Conservation (phyloP, 2,329 filamentous ascomycete species). For the Pseudogymnoascus sp. region DNA sequence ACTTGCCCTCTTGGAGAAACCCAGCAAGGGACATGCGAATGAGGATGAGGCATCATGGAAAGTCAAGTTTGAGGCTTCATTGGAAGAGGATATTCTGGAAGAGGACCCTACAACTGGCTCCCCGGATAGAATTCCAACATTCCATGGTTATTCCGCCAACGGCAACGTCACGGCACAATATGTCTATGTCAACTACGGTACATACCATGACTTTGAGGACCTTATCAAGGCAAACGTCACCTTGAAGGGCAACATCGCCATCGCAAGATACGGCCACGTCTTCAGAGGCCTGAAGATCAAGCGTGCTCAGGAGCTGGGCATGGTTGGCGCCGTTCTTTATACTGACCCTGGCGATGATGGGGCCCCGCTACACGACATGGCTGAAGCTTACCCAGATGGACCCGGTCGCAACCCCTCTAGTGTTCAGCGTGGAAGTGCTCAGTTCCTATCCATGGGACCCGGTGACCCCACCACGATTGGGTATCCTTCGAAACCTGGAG, state of each 20-base stretch:
- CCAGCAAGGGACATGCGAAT: constrained; percentile 27
- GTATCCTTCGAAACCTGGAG: constrained; percentile 88
- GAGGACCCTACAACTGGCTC: constrained; percentile 74
- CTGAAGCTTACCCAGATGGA: constrained; percentile 72
- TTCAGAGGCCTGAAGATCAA: constrained; percentile 92
- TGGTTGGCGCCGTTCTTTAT: constrained; percentile 79
- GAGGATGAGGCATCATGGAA: constrained; percentile 55
- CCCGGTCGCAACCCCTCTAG: constrained; percentile 82
- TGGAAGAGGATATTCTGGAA: constrained; percentile 77
- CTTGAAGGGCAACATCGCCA: constrained; percentile 75
- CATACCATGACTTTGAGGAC: constrained; percentile 77
- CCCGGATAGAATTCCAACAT: constrained; percentile 70
- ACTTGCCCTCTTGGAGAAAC: constrained; percentile 53
- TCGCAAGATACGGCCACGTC: constrained; percentile 77
- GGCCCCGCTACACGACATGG: constrained; percentile 38
- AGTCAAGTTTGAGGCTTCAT: constrained; percentile 71
- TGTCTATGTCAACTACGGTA: constrained; percentile 89
- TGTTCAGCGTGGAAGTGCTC: constrained; percentile 80
- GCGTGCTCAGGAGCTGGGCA: constrained; percentile 82
- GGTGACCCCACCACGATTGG: constrained; percentile 88
- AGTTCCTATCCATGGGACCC: constrained; percentile 64
- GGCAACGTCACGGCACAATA: constrained; percentile 85
- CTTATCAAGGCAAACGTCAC: constrained; percentile 66
- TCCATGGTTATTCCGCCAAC: constrained; percentile 89
- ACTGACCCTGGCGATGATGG: constrained; percentile 87